phyloP scores from a whole-genome alignment of 1,284 basidiomycete species.

The Ceratobasidium papillatum region DNA sequence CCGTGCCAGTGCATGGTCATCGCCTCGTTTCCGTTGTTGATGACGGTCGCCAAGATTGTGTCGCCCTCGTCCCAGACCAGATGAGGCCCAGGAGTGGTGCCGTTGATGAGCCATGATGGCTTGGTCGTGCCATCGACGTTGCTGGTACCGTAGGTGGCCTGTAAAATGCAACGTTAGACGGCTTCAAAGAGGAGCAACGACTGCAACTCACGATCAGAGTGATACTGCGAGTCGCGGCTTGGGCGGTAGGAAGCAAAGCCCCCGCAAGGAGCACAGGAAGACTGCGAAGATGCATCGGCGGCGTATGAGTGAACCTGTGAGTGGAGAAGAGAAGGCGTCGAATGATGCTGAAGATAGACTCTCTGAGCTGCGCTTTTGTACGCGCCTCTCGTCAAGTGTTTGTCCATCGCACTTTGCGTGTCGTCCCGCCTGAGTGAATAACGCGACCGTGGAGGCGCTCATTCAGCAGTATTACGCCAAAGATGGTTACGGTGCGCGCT shows the following conservation, averaged over 20 bases:
- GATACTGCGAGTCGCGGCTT: not conserved
- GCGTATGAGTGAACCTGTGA: not conserved
- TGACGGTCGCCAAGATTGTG: slow-evolving; percentile 29
- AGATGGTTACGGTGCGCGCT: slow-evolving; percentile 1
- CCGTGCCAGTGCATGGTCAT: slow-evolving; percentile 37
- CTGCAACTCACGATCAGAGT: not conserved
- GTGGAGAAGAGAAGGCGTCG: not conserved
- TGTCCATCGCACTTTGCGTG: not conserved
- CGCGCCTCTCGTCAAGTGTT: not conserved
- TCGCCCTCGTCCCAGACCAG: slow-evolving; percentile 40
- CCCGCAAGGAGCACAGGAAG: slow-evolving; percentile 25
- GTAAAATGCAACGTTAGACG: not conserved
- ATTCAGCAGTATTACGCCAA: slow-evolving; percentile 11
- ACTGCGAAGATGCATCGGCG: slow-evolving; percentile 8
- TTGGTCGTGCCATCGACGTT: slow-evolving; percentile 19
- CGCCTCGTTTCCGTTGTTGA: slow-evolving; percentile 31
- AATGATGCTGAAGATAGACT: not conserved
- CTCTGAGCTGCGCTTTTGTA: not conserved
- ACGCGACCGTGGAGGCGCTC: slow-evolving; percentile 22
- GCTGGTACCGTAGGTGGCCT: slow-evolving; percentile 20
- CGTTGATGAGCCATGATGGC: slow-evolving; percentile 39
- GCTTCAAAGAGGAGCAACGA: not conserved
- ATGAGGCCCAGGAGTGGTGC: slow-evolving; percentile 41
- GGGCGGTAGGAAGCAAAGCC: slow-evolving; percentile 13
- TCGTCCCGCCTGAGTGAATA: slow-evolving; percentile 8